Base-by-base conservation (phyloP, 2,329 filamentous ascomycete species). In the Colletotrichum sp. region DNA sequence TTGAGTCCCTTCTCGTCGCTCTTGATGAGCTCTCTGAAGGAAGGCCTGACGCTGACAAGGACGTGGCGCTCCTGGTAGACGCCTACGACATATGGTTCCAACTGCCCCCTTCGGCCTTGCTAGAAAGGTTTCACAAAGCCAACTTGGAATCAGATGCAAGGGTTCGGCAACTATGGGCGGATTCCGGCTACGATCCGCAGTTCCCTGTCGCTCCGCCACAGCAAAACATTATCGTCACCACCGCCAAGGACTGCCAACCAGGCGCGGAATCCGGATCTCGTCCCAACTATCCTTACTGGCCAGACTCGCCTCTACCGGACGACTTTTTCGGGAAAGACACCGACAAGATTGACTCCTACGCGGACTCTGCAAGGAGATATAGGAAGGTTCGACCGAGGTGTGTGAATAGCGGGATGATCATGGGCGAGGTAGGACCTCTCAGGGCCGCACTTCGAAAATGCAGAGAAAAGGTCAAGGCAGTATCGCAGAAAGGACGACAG, bases 61-160 rank as follows among this genome's bases (percentile, higher is more conserved):
- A 85, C 70, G 72, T 86, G 1, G 82, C 82, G 1, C 78, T 86
- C 0, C 78, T 86, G n/a, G 82, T 86, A 3, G 85, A 86, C 28
- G 82, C 84, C 0, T 83, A 86, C 73, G 84, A 86, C 55, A 78
- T 84, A 49, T 86, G 84, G 84, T 86, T 86, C 55, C 85, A 86
- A 65, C 80, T 86, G 1, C 84, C 84, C 0, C 83, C 84, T 1
- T 83, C 83, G 8, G 83, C 85, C 1, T 80, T 86, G 4, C 80
- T 86, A 6, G 73, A 84, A 55, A 81, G 85, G 9, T 86, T 82
- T 70, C 84, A 85, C 65, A 79, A 79, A 15, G 77, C 85, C 30
- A 85, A 85, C 71, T 77, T 77, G 6, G 81, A 84, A 49, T 83
- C 84, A 9, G 80, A 85, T 65, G 79, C 78, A 4, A 80, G 84